Evolutionary conservation across 1,284 basidiomycete species (phyloP).

Genomic region (Xerocomus amazonicus): DNA sequence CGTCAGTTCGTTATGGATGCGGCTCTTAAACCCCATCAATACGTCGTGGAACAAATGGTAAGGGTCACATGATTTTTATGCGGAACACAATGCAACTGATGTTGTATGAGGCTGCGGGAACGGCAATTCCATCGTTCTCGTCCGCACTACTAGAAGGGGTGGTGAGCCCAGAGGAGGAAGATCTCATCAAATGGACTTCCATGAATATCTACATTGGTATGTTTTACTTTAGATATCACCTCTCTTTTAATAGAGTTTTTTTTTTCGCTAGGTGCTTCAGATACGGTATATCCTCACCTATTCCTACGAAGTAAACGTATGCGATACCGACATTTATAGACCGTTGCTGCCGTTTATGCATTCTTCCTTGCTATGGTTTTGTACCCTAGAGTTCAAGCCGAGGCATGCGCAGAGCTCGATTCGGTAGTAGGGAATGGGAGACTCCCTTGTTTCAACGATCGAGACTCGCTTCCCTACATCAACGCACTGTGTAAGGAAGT

Average conservation of each 20-base stretch:
- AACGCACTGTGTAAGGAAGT: slow-evolving; percentile 28
- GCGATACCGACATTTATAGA: slow-evolving; percentile 13
- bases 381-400: slow-evolving; percentile 22
- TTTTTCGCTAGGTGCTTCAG: slow-evolving; percentile 19
- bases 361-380: slow-evolving; percentile 30
- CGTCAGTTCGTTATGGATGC: slow-evolving; percentile 30
- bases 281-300: slow-evolving; percentile 14
- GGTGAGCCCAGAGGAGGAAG: slow-evolving; percentile 22
- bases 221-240: neutral
- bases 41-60: slow-evolving; percentile 42
- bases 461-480: slow-evolving; percentile 21
- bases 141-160: slow-evolving; percentile 22
- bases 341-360: slow-evolving; percentile 37
- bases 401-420: slow-evolving; percentile 26
- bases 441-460: slow-evolving; percentile 20
- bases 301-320: slow-evolving; percentile 2
- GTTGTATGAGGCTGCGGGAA: slow-evolving; percentile 35
- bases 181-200: slow-evolving; percentile 24
- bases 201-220: slow-evolving; percentile 11
- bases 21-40: slow-evolving; percentile 36
- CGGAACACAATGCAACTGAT: neutral
- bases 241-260: neutral
- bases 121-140: slow-evolving; percentile 37
- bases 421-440: slow-evolving; percentile 18
- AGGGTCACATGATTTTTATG: neutral